Evolutionary conservation across 2,329 filamentous ascomycete genomes (phyloP).

Genomic region (Ceratocystis cacaofunesta): DNA sequence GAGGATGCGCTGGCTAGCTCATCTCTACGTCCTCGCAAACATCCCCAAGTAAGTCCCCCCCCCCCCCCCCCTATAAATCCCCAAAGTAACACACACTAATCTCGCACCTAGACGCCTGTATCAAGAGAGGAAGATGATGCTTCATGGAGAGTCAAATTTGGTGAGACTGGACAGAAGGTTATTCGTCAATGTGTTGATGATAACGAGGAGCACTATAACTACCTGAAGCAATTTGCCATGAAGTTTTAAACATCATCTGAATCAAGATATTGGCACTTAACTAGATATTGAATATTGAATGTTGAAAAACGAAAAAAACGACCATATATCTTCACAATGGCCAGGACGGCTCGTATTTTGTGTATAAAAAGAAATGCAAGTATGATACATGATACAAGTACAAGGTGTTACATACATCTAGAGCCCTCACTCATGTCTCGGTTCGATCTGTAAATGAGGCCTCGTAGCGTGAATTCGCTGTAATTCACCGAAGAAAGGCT

Average conservation of each 20-base stretch:
- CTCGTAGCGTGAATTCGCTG: constrained; percentile 7
- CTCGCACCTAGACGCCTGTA: constrained; percentile 37
- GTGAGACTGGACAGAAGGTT: constrained; percentile 51
- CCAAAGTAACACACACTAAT: constrained; percentile 15
- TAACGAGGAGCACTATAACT: constrained; percentile 63
- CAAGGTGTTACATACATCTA: constrained; percentile 14
- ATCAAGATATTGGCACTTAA: not conserved
- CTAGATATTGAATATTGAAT: not conserved
- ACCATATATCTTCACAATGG: not conserved
- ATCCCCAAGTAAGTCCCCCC: constrained; percentile 38
- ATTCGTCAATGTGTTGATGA: constrained; percentile 58
- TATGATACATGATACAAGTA: constrained; percentile 17
- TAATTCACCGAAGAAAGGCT: not conserved
- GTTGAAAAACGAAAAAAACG: not conserved
- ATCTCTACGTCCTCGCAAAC: constrained; percentile 54
- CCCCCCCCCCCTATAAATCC: not conserved
- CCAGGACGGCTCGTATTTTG: not conserved
- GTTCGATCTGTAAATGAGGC: not conserved
- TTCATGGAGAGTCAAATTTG: constrained; percentile 63
- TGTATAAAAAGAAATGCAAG: constrained; percentile 6
- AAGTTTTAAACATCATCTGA: constrained; percentile 30
- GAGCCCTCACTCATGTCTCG: not conserved
- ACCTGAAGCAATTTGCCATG: constrained; percentile 63
- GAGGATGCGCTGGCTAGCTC: constrained; percentile 81
- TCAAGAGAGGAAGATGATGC: constrained; percentile 51